A percentile compares a stretch with the other conserved stretches of the same genome.
phyloP scores from a whole-genome alignment of 2,329 filamentous ascomycete genomes.

The Lecanoromycetidae sp. region DNA sequence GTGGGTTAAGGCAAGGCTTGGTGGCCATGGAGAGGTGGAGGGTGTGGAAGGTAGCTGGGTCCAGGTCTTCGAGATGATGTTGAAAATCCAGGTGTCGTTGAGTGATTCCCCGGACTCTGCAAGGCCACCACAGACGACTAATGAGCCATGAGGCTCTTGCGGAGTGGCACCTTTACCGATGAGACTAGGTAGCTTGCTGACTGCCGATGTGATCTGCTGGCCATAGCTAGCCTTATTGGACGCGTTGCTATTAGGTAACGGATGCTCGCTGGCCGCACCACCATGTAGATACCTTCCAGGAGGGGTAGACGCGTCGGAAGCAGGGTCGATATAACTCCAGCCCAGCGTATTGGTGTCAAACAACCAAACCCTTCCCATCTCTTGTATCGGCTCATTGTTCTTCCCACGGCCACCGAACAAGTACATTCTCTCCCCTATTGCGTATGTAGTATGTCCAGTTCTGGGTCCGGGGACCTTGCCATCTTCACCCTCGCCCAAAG shows the following conservation, averaged over 20 bases:
- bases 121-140: constrained; percentile 41
- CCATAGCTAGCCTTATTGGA: constrained; percentile 7
- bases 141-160: constrained; percentile 32
- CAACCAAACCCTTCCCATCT: constrained; percentile 33
- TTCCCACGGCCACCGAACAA: constrained; percentile 31
- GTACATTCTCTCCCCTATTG: constrained; percentile 35
- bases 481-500: constrained; percentile 28
- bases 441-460: constrained; percentile 32
- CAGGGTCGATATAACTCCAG: constrained; percentile 31
- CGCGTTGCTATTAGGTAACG: constrained; percentile 23
- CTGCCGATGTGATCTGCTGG: constrained; percentile 12
- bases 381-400: constrained; percentile 19
- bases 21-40: constrained; percentile 21
- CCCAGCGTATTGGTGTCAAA: constrained; percentile 31
- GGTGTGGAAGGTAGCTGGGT: constrained; percentile 37
- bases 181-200: constrained; percentile 13
- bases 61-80: constrained; percentile 39
- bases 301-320: constrained; percentile 20
- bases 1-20: constrained; percentile 34
- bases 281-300: constrained; percentile 26
- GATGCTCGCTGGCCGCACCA: constrained; percentile 29
- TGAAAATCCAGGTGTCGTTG: constrained; percentile 41
- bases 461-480: constrained; percentile 22
- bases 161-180: constrained; percentile 16
- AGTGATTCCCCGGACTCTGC: constrained; percentile 19